Base-by-base conservation (phyloP, 805 yeast genomes). In the Pichia occidentalis region DNA sequence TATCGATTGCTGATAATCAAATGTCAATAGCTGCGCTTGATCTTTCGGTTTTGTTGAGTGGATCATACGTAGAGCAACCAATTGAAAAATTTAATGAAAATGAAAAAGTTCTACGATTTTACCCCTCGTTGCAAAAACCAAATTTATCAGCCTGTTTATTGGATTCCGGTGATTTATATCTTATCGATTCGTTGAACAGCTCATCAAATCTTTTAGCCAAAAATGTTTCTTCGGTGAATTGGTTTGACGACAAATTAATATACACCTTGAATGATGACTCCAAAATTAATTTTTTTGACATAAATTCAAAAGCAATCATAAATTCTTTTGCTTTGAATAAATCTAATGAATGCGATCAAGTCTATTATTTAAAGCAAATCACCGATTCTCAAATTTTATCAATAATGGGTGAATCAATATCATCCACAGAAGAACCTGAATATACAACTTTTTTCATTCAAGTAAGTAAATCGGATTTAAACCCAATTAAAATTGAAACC, bases 1-100 rank as follows among this genome's bases (percentile, higher is more conserved):
- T 49, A 1, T 47, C 51, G 11, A 37, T 38, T 32, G 29, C 25
- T 10, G 45, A 47, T 7, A 25, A 36, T 4, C n/a, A 21, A 19
- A 30, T 27, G 17, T 29, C 32, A 14, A 20, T 26, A n/a, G 7
- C 22, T 16, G 30, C 39, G 34, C 30, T 34, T 18, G 34, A 32
- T 24, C 17, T 32, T 12, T 22, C 24, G 21, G 33, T 36, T 14
- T 32, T 42, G 27, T 19, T 44, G 11, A 28, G 24, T 12, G 43
- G 44, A 13, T 35, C 38, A 2, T 34, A 21, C 16, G 36, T 36
- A 19, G 35, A 32, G 10, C 22, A 29, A 16, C 14, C 34, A 7
- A 30, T 45, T 22, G 42, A 43, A 7, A 19, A 24, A 3, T 18
- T 9, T 24, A 21, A 23, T 3, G 12, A n/a, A 4, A 24, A 23